Conservation (phyloP, 1,139 yeast genomes). For the Sugiyamaella paludigena region DNA sequence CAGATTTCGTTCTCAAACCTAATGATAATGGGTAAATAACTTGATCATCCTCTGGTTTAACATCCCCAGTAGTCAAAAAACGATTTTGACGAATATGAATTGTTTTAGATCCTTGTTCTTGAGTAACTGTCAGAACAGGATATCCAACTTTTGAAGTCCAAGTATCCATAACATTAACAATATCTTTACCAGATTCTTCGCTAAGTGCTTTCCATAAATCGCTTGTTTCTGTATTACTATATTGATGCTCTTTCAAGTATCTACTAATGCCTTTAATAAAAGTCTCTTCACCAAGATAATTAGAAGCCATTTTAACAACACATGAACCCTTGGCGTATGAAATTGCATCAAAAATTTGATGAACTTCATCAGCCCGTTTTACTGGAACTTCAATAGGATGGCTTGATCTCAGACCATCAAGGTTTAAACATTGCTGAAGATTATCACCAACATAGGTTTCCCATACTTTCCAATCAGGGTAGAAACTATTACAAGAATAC, state of each 20-base stretch:
- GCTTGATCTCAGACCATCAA: conserved; percentile 74
- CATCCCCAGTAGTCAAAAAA: conserved; percentile 77
- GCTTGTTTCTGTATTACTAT: conserved; percentile 70
- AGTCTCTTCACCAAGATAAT: conserved; percentile 68
- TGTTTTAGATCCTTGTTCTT: conserved; percentile 42
- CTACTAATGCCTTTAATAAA: conserved; percentile 75
- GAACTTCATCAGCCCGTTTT: conserved; percentile 73
- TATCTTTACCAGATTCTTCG: conserved; percentile 72
- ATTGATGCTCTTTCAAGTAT: conserved; percentile 68
- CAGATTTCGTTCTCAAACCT: conserved; percentile 64
- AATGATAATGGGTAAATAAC: conserved; percentile 84
- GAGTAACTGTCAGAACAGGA: conserved; percentile 70
- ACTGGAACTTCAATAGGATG: conserved; percentile 90
- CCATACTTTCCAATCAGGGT: conserved; percentile 87
- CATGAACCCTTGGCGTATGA: conserved; percentile 83
- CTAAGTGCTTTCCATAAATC: conserved; percentile 79
- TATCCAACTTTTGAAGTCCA: conserved; percentile 85
- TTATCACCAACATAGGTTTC: conserved; percentile 66
- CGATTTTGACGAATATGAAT: conserved; percentile 66
- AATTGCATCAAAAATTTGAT: conserved; percentile 82
- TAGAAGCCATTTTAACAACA: conserved; percentile 72
- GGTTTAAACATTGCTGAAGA: conserved; percentile 65
- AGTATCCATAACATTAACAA: conserved; percentile 64
- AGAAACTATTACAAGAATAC: conserved; percentile 70
- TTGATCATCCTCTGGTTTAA: conserved; percentile 60